Percentiles rank a stretch among this genome's conserved stretches.
Evolutionary conservation across 345 rosid species (phyloP).

Genomic region (Arabidopsis arenosa): DNA sequence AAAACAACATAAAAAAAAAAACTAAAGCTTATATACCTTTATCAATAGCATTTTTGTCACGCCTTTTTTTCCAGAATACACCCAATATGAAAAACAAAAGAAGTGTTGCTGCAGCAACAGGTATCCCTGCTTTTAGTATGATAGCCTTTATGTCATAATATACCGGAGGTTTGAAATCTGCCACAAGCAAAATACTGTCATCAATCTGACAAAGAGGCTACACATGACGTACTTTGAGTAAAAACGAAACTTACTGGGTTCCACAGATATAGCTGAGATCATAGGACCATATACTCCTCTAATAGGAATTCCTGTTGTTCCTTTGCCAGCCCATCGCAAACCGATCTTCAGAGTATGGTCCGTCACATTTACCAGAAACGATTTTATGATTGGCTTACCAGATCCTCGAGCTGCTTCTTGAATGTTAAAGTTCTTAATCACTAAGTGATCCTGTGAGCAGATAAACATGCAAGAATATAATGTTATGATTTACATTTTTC

Average conservation of each 20-base stretch:
- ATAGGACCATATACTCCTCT: conserved; percentile 82
- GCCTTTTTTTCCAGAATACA: conserved; percentile 57
- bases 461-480: neutral
- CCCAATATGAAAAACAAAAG: conserved; percentile 47
- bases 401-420: conserved; percentile 65
- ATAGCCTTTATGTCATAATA: conserved; percentile 40
- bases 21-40: conserved; percentile 55
- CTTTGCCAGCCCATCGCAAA: conserved; percentile 78
- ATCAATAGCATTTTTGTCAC: conserved; percentile 55
- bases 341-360: conserved; percentile 64
- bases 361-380: conserved; percentile 44
- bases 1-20: neutral
- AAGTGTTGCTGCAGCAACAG: conserved; percentile 50
- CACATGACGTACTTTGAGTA: neutral
- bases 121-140: conserved; percentile 43
- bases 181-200: conserved; percentile 25
- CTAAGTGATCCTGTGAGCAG: conserved; percentile 55
- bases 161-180: conserved; percentile 70
- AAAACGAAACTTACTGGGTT: conserved; percentile 54
- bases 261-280: conserved; percentile 76
- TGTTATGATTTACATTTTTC: neutral
- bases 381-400: conserved; percentile 53
- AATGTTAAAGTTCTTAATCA: conserved; percentile 64
- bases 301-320: conserved; percentile 70
- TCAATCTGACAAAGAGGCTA: conserved; percentile 13